phyloP scores from a whole-genome alignment of 768 basidiomycete species.

The Boletus pseudopeckii region DNA sequence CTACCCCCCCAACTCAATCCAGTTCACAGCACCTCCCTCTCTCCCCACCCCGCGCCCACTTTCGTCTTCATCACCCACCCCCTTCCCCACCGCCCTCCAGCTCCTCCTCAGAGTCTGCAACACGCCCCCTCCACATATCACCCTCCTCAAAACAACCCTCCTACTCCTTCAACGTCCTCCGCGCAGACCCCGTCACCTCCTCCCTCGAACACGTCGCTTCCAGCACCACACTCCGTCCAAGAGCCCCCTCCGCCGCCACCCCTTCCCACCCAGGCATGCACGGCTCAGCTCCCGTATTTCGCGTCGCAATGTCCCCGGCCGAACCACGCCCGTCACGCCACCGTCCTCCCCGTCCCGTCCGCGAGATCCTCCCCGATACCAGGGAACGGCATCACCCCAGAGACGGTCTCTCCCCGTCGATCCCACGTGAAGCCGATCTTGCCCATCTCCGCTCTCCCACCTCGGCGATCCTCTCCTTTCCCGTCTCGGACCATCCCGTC shows the following conservation, averaged over 20 bases:
- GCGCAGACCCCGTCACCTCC: slow-evolving; percentile 39
- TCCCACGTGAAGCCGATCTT: slow-evolving; percentile 31
- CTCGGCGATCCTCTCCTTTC: slow-evolving; percentile 34
- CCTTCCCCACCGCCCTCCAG: slow-evolving; percentile 27
- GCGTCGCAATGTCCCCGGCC: slow-evolving; percentile 32
- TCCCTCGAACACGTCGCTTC: slow-evolving; percentile 45
- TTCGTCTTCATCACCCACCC: slow-evolving; percentile 10
- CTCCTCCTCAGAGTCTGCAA: slow-evolving; percentile 29
- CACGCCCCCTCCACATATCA: slow-evolving; percentile 15
- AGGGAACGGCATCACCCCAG: slow-evolving; percentile 24
- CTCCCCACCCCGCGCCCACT: slow-evolving; percentile 1
- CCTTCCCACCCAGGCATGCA: slow-evolving; percentile 26
- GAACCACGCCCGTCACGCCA: slow-evolving; percentile 20
- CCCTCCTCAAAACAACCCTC: slow-evolving; percentile 12
- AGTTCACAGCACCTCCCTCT: background rate
- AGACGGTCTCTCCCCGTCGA: slow-evolving; percentile 26
- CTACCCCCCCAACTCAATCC: background rate
- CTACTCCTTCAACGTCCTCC: slow-evolving; percentile 45
- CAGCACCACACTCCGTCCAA: slow-evolving; percentile 37
- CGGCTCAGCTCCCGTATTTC: slow-evolving; percentile 37
- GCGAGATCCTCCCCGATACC: slow-evolving; percentile 27
- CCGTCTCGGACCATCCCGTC: slow-evolving; percentile 30
- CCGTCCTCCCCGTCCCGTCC: slow-evolving; percentile 13
- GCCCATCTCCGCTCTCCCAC: slow-evolving; percentile 29
- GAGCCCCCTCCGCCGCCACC: slow-evolving; percentile 14